Base-by-base conservation (phyloP, 345 rosid species). In the Excoecaria agallocha region DNA sequence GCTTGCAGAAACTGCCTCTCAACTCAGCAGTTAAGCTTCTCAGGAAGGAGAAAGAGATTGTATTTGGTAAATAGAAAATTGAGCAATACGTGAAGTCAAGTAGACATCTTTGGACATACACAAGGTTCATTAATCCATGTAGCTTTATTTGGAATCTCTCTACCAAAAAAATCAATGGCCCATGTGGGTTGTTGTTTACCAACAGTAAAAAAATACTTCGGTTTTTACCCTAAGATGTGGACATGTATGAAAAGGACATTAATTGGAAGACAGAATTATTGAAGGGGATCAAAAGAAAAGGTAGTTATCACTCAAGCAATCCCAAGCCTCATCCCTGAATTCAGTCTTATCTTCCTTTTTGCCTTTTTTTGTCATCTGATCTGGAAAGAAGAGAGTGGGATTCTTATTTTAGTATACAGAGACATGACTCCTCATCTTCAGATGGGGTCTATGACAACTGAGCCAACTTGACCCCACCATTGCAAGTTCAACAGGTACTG, bases 391-490 rank as follows among this genome's bases (percentile, higher is more conserved):
- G 58, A 74, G 77, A 69, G 43, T 30, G 66, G 74, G 51, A 58
- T 70, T 51, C 46, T 84, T 64, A 54, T 78, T 66, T 80, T 72
- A 11, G 78, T 63, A 60, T 61, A 46, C 64, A 79, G 68, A 79
- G 73, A 80, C 59, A 78, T 78, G 66, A 79, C 77, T 56, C 62
- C 59, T 73, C 71, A 25, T 67, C 76, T 66, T 77, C 17, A 51
- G 66, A 85, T 83, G 88, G 86, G 92, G 85, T 79, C 92, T 10
- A 80, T 82, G 86, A 85, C 87, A 86, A 86, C 85, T 83, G 74
- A 74, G 78, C 81, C 72, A 76, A 81, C 79, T 68, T 38, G 80
- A 74, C 85, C 80, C 58, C 66, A 56, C 78, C 65, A 55, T 66
- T 56, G 66, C 77, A 75, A 68, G 65, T 52, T 38, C 70, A 75